Evolutionary conservation across 345 rosid species (phyloP).

Genomic region (Mercurialis annua): DNA sequence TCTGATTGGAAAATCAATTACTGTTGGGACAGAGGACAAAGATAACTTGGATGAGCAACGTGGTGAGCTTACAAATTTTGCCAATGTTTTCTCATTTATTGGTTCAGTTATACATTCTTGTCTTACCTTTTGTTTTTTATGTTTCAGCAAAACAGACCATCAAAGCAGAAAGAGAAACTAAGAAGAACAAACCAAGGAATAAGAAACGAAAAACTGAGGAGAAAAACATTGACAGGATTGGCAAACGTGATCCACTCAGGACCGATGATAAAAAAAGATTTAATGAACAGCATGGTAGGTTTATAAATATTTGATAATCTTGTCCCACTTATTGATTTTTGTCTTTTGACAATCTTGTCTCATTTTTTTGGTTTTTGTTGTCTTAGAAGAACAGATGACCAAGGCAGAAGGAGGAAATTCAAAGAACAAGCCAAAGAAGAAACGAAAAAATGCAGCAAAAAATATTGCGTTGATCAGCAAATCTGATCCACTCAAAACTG

Average conservation of each 20-base stretch:
- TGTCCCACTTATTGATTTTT: too few species aligned
- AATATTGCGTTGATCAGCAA: constrained; percentile 9
- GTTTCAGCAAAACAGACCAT: constrained; percentile 15
- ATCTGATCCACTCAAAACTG: constrained; percentile 8
- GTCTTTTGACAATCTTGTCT: background rate
- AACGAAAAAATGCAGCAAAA: constrained; percentile 16
- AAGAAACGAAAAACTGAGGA: constrained; percentile 19
- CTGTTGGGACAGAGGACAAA: too few species aligned
- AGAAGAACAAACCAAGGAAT: constrained; percentile 25
- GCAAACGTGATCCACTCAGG: constrained; percentile 13
- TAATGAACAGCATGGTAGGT: constrained; percentile 16
- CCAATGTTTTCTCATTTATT: too few species aligned
- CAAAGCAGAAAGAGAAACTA: constrained; percentile 18
- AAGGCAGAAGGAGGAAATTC: constrained; percentile 19
- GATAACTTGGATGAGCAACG: too few species aligned
- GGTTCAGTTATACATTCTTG: background rate
- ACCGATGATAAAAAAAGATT: constrained; percentile 12
- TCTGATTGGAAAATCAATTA: too few species aligned
- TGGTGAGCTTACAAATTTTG: too few species aligned
- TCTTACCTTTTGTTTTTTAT: background rate
- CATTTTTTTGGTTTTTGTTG: constrained; percentile 3
- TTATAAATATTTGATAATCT: too few species aligned
- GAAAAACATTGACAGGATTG: constrained; percentile 12
- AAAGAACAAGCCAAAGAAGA: constrained; percentile 27
- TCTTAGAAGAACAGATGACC: constrained; percentile 13